phyloP scores from a whole-genome alignment of 306 rosid species.

The Gleditsia sinensis region DNA sequence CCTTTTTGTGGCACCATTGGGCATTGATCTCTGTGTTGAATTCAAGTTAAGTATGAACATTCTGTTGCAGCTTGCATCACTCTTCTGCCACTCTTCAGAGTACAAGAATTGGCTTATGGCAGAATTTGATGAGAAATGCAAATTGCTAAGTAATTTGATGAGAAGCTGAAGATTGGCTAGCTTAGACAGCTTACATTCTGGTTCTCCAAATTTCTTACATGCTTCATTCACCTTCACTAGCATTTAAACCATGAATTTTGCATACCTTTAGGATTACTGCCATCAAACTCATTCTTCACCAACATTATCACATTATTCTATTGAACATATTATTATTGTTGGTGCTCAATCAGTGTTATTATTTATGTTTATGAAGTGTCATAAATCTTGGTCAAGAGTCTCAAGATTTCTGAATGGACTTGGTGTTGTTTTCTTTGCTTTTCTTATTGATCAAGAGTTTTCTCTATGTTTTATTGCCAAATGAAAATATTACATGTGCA shows the following conservation, averaged over 20 bases:
- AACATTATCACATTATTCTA: background rate
- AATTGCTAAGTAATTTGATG: too few species aligned
- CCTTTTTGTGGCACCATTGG: background rate
- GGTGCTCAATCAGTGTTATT: background rate
- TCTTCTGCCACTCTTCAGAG: conserved; percentile 37
- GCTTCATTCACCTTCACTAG: too few species aligned
- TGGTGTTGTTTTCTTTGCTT: too few species aligned
- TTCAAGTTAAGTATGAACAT: background rate
- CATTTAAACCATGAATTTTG: too few species aligned
- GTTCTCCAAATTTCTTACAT: too few species aligned
- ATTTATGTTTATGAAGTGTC: conserved; percentile 16
- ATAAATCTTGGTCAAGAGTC: conserved; percentile 24
- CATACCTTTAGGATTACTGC: conserved; percentile 9
- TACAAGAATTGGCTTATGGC: conserved; percentile 44
- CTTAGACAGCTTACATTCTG: too few species aligned
- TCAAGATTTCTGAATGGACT: too few species aligned
- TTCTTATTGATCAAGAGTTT: too few species aligned
- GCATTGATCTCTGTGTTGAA: background rate
- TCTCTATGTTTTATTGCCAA: too few species aligned
- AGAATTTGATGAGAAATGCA: too few species aligned
- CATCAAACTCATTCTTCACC: background rate
- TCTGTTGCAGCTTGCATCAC: conserved; percentile 46
- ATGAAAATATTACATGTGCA: too few species aligned
- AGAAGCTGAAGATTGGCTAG: too few species aligned
- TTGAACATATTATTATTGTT: background rate